These are phyloP conservation scores for Boletus huronensis DNA, from an alignment of 768 basidiomycete species.

Conservation along the genomic window DNA sequence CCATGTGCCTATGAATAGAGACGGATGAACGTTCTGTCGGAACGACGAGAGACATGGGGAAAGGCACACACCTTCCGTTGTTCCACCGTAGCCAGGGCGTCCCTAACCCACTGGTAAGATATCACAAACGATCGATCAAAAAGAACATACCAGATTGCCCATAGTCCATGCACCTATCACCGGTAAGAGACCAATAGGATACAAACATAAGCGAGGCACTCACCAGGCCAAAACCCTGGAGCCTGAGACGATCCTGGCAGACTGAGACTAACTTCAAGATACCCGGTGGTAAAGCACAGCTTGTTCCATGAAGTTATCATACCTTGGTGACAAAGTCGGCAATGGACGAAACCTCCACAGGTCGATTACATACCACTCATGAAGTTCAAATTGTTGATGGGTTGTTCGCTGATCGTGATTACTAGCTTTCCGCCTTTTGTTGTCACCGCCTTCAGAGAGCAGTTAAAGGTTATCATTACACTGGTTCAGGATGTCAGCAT, in stretches of 20 bases:
- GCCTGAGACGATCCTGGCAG: constrained; percentile 59
- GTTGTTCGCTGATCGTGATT: constrained; percentile 70
- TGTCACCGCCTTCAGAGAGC: constrained; percentile 49
- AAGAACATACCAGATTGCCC: constrained; percentile 53
- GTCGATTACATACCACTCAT: constrained; percentile 54
- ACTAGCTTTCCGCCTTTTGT: constrained; percentile 77
- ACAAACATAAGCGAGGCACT: constrained; percentile 28
- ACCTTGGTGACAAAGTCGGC: constrained; percentile 33
- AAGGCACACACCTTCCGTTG: constrained; percentile 63
- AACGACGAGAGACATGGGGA: background rate
- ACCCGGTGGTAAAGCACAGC: constrained; percentile 90
- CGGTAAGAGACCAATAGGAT: constrained; percentile 2
- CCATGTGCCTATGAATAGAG: constrained; percentile 43
- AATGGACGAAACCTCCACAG: background rate
- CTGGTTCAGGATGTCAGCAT: constrained; percentile 17
- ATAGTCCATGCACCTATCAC: constrained; percentile 63
- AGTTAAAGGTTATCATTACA: constrained; percentile 1
- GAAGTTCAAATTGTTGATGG: constrained; percentile 79
- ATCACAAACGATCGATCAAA: background rate
- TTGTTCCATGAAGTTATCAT: constrained; percentile 92
- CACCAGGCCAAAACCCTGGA: constrained; percentile 86
- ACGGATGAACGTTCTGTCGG: background rate
- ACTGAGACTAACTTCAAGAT: constrained; percentile 79
- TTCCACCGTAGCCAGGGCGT: constrained; percentile 85
- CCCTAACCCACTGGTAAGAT: constrained; percentile 45